Conservation (phyloP, 1,139 yeast genomes). For the Blastobotrys capitulatus region DNA sequence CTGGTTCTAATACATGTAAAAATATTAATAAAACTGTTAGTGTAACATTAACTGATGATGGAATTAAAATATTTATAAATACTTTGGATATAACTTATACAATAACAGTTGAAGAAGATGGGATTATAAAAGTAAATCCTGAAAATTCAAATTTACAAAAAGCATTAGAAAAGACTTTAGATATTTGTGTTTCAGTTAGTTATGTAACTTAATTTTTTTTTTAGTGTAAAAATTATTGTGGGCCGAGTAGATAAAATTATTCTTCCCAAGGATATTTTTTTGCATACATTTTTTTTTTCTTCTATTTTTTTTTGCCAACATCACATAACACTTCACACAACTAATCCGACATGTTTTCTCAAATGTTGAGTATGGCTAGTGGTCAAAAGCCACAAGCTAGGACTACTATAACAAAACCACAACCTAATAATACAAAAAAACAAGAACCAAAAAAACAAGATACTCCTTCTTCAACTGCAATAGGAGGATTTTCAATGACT, state of each 20-base stretch:
- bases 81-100: background rate
- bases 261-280: too few relatives aligned
- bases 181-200: background rate
- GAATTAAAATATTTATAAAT: background rate
- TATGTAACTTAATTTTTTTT: too few relatives aligned
- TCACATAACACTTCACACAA: too few relatives aligned
- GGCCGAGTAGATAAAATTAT: too few relatives aligned
- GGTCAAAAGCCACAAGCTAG: slow-evolving; percentile 2
- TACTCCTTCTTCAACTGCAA: slow-evolving; percentile 4
- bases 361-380: slow-evolving; percentile 25
- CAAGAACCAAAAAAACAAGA: background rate
- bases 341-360: slow-evolving; percentile 19
- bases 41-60: background rate
- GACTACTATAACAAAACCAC: background rate
- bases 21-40: slow-evolving; percentile 1
- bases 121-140: background rate
- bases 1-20: too few relatives aligned
- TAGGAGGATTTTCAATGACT: slow-evolving; percentile 14
- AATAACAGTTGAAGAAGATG: background rate
- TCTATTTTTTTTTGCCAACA: too few relatives aligned
- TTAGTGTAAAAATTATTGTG: too few relatives aligned
- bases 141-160: background rate
- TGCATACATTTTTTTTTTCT: too few relatives aligned
- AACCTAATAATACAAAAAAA: background rate
- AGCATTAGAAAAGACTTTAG: background rate